These are phyloP conservation scores for Pseudoturritis turrita DNA, from an alignment of 345 rosid genomes.

Conservation along the genomic window DNA sequence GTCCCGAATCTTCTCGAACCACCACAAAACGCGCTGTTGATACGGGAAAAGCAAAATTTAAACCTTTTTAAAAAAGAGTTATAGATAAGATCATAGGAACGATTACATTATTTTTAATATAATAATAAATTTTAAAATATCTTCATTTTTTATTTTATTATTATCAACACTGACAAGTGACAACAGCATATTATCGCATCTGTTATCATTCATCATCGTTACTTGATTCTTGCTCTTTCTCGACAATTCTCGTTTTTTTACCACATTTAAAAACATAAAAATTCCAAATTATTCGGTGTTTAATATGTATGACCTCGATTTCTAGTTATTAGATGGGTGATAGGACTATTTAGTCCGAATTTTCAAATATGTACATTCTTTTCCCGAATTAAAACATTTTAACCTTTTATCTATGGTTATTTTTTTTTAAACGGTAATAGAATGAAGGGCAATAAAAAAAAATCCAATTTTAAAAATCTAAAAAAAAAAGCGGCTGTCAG, in stretches of 20 bases:
- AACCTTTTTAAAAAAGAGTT: neutral
- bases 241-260: neutral
- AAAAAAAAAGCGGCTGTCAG: too few relatives aligned
- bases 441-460: too few relatives aligned
- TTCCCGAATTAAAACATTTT: too few relatives aligned
- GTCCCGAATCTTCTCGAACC: conserved; percentile 28
- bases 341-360: too few relatives aligned
- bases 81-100: conserved; percentile 13
- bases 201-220: neutral
- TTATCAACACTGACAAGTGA: neutral
- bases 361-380: too few relatives aligned
- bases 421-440: too few relatives aligned
- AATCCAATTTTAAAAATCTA: too few relatives aligned
- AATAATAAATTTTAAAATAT: neutral
- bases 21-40: conserved; percentile 10
- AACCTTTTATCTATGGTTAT: too few relatives aligned
- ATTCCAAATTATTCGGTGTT: neutral
- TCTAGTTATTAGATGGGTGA: too few relatives aligned
- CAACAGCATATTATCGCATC: neutral
- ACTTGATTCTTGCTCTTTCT: neutral
- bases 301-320: too few relatives aligned
- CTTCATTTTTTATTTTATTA: neutral
- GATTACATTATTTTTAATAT: neutral
- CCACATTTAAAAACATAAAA: neutral
- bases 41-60: neutral